Conservation (phyloP, 2,329 filamentous ascomycete genomes). For the Hortaea werneckii region DNA sequence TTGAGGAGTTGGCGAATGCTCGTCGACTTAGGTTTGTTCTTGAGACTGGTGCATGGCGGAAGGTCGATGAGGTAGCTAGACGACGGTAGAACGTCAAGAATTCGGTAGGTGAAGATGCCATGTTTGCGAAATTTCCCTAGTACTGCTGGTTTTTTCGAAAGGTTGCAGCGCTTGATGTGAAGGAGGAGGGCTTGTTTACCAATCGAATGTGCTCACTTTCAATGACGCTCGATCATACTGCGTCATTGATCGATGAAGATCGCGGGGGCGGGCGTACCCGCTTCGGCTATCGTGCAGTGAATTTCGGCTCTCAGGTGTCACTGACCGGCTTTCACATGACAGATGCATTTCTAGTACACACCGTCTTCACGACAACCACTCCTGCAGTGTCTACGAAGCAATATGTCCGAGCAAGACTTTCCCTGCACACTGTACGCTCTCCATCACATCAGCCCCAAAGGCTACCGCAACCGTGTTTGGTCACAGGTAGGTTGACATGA, state of each 20-base stretch:
- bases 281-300: not conserved
- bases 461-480: not conserved
- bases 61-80: slow-evolving; percentile 4
- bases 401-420: slow-evolving; percentile 4
- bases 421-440: slow-evolving; percentile 16
- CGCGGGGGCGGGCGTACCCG: slow-evolving; percentile 1
- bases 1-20: slow-evolving; percentile 4
- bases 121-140: slow-evolving; percentile 6
- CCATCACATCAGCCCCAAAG: not conserved
- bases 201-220: not conserved
- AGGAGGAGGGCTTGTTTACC: too few species aligned
- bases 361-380: too few species aligned
- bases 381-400: too few species aligned
- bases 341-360: too few species aligned
- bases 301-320: too few species aligned
- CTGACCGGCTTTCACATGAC: too few species aligned
- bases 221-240: not conserved
- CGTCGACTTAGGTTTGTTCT: not conserved
- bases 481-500: not conserved
- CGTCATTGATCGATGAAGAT: not conserved
- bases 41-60: slow-evolving; percentile 1
- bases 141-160: too few species aligned
- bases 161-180: too few species aligned
- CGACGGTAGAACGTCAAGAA: slow-evolving; percentile 31
- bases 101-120: slow-evolving; percentile 28